Percentiles rank a stretch among this genome's conserved stretches.
These are phyloP conservation scores for Taphrina pruni DNA, from an alignment of 1,139 yeast species.

Conservation along the genomic window DNA sequence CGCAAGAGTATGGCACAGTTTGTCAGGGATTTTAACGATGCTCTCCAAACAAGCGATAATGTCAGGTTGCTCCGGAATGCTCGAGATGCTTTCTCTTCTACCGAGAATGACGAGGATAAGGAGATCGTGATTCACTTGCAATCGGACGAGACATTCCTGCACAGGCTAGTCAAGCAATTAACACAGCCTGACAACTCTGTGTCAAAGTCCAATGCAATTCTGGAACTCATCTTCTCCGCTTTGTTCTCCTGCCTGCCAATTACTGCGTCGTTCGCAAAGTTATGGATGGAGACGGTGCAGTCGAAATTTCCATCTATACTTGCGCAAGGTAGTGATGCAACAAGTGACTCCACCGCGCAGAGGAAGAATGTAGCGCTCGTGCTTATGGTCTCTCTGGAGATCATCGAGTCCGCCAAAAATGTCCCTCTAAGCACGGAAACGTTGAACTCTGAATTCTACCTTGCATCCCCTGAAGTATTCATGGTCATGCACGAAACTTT, in stretches of 20 bases:
- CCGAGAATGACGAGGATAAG: conserved; percentile 5
- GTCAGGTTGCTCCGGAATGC: background rate
- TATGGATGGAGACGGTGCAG: conserved; percentile 19
- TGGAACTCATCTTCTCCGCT: conserved; percentile 31
- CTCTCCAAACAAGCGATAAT: background rate
- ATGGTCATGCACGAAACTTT: conserved; percentile 8
- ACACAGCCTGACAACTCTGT: background rate
- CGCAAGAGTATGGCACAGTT: conserved; percentile 1
- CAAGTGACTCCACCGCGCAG: background rate
- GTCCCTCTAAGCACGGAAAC: conserved; percentile 15
- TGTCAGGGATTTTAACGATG: conserved; percentile 1
- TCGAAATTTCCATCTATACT: background rate
- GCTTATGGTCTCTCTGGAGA: conserved; percentile 21
- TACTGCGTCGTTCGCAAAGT: conserved; percentile 18
- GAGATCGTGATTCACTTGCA: conserved; percentile 1
- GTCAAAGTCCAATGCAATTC: conserved; percentile 3
- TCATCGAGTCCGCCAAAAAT: conserved; percentile 24
- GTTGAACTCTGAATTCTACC: conserved; percentile 15
- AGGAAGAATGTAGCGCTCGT: background rate
- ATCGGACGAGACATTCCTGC: conserved; percentile 6
- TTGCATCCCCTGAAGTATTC: conserved; percentile 21
- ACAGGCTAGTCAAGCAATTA: background rate
- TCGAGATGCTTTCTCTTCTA: conserved; percentile 11
- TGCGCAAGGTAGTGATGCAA: background rate
- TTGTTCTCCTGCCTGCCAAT: conserved; percentile 23